Evolutionary conservation across 192 early-diverging fungal species (phyloP).

Genomic region (Podila verticillata): DNA sequence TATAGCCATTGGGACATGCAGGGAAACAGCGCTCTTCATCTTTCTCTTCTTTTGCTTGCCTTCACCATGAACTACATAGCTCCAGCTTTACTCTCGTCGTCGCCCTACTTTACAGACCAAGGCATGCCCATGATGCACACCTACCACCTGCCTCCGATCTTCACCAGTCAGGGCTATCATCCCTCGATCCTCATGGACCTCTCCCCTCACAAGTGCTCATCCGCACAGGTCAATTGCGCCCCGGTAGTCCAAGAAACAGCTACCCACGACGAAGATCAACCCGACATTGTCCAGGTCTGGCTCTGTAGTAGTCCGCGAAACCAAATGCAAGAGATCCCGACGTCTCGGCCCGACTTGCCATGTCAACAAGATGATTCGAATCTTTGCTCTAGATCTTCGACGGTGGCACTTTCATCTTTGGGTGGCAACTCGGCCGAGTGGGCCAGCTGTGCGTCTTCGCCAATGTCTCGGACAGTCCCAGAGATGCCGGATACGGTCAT

Average conservation of each 20-base stretch:
- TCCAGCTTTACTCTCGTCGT: not conserved
- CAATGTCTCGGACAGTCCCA: slow-evolving; percentile 9
- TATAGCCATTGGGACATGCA: not conserved
- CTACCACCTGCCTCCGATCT: slow-evolving; percentile 21
- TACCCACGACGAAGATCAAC: not conserved
- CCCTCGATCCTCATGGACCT: slow-evolving; percentile 39
- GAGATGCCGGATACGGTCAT: not conserved
- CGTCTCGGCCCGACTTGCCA: too few species aligned
- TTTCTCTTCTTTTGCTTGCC: not conserved
- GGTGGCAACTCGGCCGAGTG: slow-evolving; percentile 12
- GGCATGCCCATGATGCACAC: slow-evolving; percentile 9
- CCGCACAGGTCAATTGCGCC: not conserved
- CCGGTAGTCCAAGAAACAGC: not conserved
- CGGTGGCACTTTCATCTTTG: not conserved
- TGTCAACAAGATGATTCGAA: not conserved
- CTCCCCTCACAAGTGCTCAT: not conserved
- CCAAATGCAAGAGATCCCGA: too few species aligned
- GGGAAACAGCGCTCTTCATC: not conserved
- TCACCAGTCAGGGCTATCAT: slow-evolving; percentile 37
- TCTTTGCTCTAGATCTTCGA: not conserved
- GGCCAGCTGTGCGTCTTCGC: slow-evolving; percentile 20
- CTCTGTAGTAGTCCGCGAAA: not conserved
- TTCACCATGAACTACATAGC: not conserved
- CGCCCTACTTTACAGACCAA: not conserved
- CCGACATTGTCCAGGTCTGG: not conserved